Evolutionary conservation across 208 protist species (phyloP).

Genomic region (Strigomonas galati): DNA sequence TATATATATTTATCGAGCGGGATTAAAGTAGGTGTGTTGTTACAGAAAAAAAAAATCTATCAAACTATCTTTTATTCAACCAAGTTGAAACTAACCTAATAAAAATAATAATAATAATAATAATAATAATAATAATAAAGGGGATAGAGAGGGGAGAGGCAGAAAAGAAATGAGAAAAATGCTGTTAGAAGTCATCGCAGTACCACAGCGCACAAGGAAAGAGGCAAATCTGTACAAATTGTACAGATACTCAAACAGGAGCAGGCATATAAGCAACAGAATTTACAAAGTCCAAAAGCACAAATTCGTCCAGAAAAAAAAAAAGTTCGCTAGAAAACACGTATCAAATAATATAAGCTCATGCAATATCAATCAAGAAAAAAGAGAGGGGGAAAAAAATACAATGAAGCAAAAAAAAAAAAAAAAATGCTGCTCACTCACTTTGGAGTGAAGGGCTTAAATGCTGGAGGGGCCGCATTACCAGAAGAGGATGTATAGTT

Average conservation of each 20-base stretch:
- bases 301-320: not conserved
- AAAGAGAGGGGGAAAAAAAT: slow-evolving; percentile 1
- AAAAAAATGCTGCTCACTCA: not conserved
- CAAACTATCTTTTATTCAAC: not conserved
- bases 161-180: not conserved
- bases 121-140: not conserved
- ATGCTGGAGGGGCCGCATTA: slow-evolving; percentile 1
- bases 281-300: not conserved
- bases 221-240: not conserved
- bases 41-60: slow-evolving; percentile 14
- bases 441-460: slow-evolving; percentile 19
- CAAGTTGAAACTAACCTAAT: no score
- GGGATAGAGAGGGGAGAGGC: not conserved
- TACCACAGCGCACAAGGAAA: not conserved
- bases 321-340: not conserved
- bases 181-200: not conserved
- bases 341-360: no score
- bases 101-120: not conserved
- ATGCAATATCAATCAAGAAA: not conserved
- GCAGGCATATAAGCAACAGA: not conserved
- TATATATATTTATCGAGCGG: not conserved
- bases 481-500: not conserved
- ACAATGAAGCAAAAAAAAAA: slow-evolving; percentile 3
- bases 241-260: no score
- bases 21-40: slow-evolving; percentile 2